Evolutionary conservation across 768 basidiomycete genomes (phyloP), one percentile per base, ranked within the genome.

Genomic region (Termitomyces sp.): DNA sequence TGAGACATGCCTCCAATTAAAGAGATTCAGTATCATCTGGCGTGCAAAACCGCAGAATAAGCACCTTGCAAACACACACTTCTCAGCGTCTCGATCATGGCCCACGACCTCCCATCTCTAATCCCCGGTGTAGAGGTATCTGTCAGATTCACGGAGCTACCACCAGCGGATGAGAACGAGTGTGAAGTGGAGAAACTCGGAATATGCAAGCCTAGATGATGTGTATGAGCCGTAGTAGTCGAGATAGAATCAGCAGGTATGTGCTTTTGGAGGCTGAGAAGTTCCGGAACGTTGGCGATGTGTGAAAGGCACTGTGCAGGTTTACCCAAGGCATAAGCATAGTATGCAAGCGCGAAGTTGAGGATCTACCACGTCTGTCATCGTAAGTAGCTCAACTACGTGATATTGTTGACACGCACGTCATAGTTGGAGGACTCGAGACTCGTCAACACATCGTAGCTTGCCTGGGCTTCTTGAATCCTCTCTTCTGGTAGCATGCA

Each of bases 1-100:
- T 81, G 71, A 4, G 82, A 83, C 85, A 95, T 90, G 54, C 92
- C 94, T 93, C 61, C 42, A 20, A 48, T 42, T 18, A 47, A 20
- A 16, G 22, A 35, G 64, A 52, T 60, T 59, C 22, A 50, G 22
- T 20, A 22, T 33, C 22, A 6, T 30, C 3, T 4, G 26, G n/a
- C 14, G 10, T 20, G 16, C 18, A 47, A 60, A 33, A 20, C 20
- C 18, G 35, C n/a, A 32, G 49, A 24, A 26, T 6, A 68, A 75
- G 61, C 38, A 91, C 93, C 93, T 77, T 88, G 81, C 26, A 94
- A 72, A 69, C 91, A 92, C 48, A 86, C 72, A 51, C 88, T 89
- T 36, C 93, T 81, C 58, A 94, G 72, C 2, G 84, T 79, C 67
- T 94, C 92, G 14, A 81, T 76, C 63, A 87, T 75, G 0, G 84